These are phyloP conservation scores for Leishmania aethiopica DNA, from an alignment of 208 protist species.

Conservation along the genomic window DNA sequence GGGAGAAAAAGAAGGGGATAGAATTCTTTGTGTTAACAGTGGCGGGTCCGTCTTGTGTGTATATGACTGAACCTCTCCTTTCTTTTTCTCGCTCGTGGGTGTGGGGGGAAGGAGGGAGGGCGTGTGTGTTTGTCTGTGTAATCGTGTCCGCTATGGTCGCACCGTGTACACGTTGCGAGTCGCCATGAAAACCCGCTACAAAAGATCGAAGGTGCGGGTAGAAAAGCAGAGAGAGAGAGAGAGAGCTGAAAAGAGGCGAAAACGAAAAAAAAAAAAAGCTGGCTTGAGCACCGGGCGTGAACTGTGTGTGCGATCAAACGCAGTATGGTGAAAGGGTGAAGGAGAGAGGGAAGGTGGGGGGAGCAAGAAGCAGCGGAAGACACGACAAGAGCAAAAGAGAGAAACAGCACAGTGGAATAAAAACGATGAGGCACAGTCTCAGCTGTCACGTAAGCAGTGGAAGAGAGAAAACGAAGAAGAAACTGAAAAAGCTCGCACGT, in stretches of 20 bases:
- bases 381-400: neutral
- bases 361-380: conserved; percentile 5
- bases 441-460: conserved; percentile 4
- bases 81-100: neutral
- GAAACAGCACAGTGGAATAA: neutral
- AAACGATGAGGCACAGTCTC: neutral
- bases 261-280: neutral
- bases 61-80: neutral
- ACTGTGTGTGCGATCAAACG: neutral
- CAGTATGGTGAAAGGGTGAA: neutral
- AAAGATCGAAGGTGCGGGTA: neutral
- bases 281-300: neutral
- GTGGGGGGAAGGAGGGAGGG: neutral
- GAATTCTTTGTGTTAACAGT: neutral
- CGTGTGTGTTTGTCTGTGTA: neutral
- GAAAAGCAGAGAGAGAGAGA: neutral
- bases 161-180: conserved; percentile 3
- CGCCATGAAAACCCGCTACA: neutral
- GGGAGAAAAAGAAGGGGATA: neutral
- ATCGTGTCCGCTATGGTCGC: conserved; percentile 1
- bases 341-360: neutral
- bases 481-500: neutral
- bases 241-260: neutral
- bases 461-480: conserved; percentile 1
- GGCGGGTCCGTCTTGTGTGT: neutral